These are phyloP conservation scores for Fusarium caatingaense DNA, from an alignment of 2,329 filamentous ascomycete species.

Conservation along the genomic window DNA sequence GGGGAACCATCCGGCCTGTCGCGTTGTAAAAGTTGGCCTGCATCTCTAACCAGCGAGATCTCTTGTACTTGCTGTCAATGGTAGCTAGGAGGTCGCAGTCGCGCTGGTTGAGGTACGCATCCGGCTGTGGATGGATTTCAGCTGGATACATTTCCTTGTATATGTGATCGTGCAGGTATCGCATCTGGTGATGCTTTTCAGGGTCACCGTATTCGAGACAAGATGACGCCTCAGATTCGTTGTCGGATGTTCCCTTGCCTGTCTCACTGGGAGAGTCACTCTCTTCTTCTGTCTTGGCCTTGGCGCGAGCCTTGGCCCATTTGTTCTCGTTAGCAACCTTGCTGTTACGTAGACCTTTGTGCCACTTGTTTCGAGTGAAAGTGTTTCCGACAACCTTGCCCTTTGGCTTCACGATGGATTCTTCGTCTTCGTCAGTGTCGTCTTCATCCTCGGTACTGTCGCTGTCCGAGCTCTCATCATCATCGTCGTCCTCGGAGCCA, in stretches of 20 bases:
- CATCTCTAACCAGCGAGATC: conserved; percentile 55
- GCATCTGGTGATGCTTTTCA: conserved; percentile 42
- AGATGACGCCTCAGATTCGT: conserved; percentile 31
- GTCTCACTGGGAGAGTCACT: conserved; percentile 29
- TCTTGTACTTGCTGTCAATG: conserved; percentile 50
- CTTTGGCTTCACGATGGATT: conserved; percentile 12
- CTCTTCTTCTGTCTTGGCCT: conserved; percentile 21
- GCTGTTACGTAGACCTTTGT: conserved; percentile 36
- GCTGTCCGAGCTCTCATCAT: not conserved
- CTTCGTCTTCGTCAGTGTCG: not conserved
- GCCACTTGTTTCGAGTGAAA: conserved; percentile 24
- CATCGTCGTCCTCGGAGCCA: not conserved
- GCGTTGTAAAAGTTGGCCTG: conserved; percentile 59
- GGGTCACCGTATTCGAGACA: conserved; percentile 27
- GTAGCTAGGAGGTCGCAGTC: conserved; percentile 53
- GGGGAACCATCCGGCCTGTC: conserved; percentile 56
- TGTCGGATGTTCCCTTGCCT: conserved; percentile 46
- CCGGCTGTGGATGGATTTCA: conserved; percentile 33
- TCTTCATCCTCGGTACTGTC: not conserved
- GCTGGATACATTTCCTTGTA: conserved; percentile 49
- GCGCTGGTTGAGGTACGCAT: conserved; percentile 43
- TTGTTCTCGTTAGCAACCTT: conserved; percentile 40
- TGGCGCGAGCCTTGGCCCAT: conserved; percentile 22
- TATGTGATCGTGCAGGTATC: conserved; percentile 50
- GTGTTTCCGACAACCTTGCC: conserved; percentile 3